phyloP scores from a whole-genome alignment of 129 eudicot genomes.

The Glebionis coronaria region DNA sequence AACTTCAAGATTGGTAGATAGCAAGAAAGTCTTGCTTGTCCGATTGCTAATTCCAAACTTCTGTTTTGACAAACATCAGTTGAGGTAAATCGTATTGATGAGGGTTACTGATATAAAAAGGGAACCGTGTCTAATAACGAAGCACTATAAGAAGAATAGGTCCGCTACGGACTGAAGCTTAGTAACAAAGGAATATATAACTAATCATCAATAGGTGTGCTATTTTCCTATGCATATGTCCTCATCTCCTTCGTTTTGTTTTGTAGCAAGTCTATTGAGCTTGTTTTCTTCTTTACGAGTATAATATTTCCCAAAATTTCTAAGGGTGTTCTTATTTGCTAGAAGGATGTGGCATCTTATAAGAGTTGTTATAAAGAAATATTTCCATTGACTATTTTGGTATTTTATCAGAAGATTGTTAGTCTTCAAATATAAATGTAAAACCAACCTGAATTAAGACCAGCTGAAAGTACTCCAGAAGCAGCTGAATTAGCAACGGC shows the following conservation, averaged over 20 bases:
- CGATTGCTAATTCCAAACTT: not conserved
- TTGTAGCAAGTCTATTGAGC: not conserved
- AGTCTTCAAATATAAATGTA: conserved; percentile 7
- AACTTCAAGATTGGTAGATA: not conserved
- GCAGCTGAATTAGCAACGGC: conserved; percentile 91
- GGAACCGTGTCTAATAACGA: not conserved
- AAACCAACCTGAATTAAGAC: conserved; percentile 69
- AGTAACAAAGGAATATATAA: not conserved
- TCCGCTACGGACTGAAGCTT: not conserved
- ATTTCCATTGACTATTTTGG: not conserved
- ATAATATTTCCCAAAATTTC: not conserved
- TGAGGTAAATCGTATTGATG: not conserved
- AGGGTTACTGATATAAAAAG: not conserved
- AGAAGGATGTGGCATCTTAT: not conserved
- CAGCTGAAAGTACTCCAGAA: conserved; percentile 91
- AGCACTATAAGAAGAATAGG: not conserved
- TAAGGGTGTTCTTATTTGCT: not conserved
- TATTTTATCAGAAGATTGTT: not conserved
- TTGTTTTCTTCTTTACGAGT: conserved; percentile 3
- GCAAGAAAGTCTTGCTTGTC: not conserved
- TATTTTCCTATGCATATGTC: not conserved
- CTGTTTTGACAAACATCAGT: not conserved
- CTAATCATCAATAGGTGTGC: not conserved
- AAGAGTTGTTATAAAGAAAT: not conserved
- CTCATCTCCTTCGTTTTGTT: not conserved